Base-by-base conservation (phyloP, 148 eudicot genomes). In the Rhododendron kiyosumense region DNA sequence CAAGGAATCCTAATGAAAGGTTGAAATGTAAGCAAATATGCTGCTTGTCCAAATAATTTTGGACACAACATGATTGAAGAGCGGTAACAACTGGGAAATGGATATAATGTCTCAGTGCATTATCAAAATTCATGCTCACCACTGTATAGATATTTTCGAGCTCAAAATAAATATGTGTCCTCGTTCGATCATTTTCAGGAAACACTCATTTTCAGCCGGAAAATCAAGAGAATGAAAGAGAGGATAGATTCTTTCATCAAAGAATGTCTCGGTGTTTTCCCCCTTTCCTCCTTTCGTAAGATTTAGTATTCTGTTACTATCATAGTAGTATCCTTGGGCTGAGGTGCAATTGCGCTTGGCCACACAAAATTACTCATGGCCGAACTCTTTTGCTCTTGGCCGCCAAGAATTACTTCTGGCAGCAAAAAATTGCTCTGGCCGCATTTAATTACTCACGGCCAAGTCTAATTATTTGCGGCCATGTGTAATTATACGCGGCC, bases 311-410 rank as follows among this genome's bases (percentile, higher is more conserved):
- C 34, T 34, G 34, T 34, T 34, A 34, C 34, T 34, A 34, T 34
- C 34, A 34, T 34, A 34, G 34, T 34, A 34, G 34, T 34, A 34
- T 86, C 83, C 75, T 46, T 75, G 57, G 14, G 84, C 79, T 81
- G 84, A 85, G 83, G 87, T 87, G 88, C 83, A 87, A 79, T 34
- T 34, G 34, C 34, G 1, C 34, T 34, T 32, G 34, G 34, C 34
- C 0, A 32, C 34, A 32, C 34, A 32, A 32, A 32, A 32, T 32
- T 32, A 32, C 34, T 32, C 34, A 0, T 0, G 34, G 34, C 34
- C 34, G 34, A 0, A 34, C 34, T 1, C 1, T 34, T 34, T 34
- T 1, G 34, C 34, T 34, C 1, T 34, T 36, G 38, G 38, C 38
- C 38, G 38, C 38, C 79, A 67, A 28, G 89, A 85, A 49, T 46